These are phyloP conservation scores for Cicer arietinum DNA, from an alignment of 306 rosid genomes.

Conservation along the genomic window DNA sequence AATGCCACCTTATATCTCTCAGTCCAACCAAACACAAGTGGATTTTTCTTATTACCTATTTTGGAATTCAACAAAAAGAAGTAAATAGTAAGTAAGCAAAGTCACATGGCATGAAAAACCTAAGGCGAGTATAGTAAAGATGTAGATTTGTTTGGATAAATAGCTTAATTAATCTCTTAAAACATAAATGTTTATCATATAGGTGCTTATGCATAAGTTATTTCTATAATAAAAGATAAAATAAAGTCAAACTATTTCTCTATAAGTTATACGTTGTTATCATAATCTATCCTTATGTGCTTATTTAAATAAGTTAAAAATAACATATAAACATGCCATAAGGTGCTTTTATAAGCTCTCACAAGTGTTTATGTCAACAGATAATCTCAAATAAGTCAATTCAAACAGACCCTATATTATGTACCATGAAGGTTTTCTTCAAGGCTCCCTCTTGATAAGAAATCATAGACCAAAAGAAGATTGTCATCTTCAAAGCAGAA, in stretches of 20 bases:
- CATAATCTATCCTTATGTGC: no score
- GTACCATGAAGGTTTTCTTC: slow-evolving; percentile 94
- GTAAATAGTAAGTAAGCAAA: slow-evolving; percentile 21
- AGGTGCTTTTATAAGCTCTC: no score
- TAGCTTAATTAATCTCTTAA: no score
- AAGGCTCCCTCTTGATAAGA: slow-evolving; percentile 93
- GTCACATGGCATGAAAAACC: background rate
- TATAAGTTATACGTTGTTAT: no score
- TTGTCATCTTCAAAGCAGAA: slow-evolving; percentile 85
- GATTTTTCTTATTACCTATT: slow-evolving; percentile 72
- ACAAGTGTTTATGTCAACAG: no score
- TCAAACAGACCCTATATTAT: background rate
- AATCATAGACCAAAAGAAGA: slow-evolving; percentile 92
- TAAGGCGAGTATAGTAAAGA: background rate
- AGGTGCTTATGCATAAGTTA: no score
- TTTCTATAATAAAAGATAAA: no score
- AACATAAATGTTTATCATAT: no score
- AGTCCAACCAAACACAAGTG: slow-evolving; percentile 75
- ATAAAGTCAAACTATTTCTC: no score
- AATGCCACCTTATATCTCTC: slow-evolving; percentile 89
- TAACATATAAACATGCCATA: no score
- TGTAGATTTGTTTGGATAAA: background rate
- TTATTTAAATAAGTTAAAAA: no score
- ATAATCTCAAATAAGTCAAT: no score
- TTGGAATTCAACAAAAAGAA: slow-evolving; percentile 28